phyloP scores from a whole-genome alignment of 345 rosid genomes.

The Aquilaria malaccensis region DNA sequence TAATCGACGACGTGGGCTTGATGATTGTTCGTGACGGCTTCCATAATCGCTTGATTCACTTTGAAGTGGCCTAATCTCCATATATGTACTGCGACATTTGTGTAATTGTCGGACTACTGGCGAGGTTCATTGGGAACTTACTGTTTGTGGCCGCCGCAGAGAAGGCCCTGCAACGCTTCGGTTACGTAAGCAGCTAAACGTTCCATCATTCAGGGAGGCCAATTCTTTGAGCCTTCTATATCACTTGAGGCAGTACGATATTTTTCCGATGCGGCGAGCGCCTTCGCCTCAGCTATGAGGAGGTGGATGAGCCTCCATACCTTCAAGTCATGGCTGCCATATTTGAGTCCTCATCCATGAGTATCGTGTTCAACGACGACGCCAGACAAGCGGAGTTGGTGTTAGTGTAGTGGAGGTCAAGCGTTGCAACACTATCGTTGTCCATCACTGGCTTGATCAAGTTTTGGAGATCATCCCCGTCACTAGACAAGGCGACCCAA shows the following conservation, averaged over 20 bases:
- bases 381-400: conserved; percentile 30
- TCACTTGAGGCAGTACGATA: conserved; percentile 68
- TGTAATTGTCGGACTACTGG: conserved; percentile 27
- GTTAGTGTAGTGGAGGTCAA: conserved; percentile 9
- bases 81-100: conserved; percentile 71
- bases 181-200: conserved; percentile 75
- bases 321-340: conserved; percentile 40
- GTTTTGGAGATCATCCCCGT: conserved; percentile 49
- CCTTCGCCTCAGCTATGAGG: conserved; percentile 84
- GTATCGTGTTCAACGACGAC: conserved; percentile 14
- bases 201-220: conserved; percentile 71
- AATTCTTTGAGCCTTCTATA: conserved; percentile 90
- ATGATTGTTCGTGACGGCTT: conserved; percentile 51
- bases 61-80: conserved; percentile 81
- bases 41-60: conserved; percentile 79
- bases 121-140: conserved; percentile 12
- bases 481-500: conserved; percentile 51
- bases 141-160: conserved; percentile 15
- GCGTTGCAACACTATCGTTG: conserved; percentile 21
- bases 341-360: conserved; percentile 28
- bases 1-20: conserved; percentile 78
- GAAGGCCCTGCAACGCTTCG: conserved; percentile 49
- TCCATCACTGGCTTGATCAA: conserved; percentile 61
- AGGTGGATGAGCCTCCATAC: conserved; percentile 82
- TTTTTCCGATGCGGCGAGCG: conserved; percentile 46